Base-by-base conservation (phyloP, 2,329 filamentous ascomycete species). In the Alternaria alternata region DNA sequence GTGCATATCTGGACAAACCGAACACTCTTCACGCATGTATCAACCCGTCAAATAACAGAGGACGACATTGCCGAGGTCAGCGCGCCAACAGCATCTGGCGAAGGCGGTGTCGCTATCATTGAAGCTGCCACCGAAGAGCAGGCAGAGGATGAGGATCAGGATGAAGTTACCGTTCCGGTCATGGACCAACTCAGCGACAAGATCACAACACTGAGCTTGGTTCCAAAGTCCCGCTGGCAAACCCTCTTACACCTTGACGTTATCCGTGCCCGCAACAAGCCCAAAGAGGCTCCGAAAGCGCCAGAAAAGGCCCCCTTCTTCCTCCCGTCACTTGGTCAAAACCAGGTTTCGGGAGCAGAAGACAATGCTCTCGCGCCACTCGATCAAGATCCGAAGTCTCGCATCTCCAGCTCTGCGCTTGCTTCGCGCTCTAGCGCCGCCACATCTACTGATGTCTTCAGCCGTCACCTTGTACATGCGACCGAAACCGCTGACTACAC, bases 1-100 rank as follows among this genome's bases (percentile, higher is more conserved):
- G 90, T 99, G n/a, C 90, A 92, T 68, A 87, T 99, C 48, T 99
- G 95, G 94, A 97, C 92, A 22, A 99, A 99, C 80, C 92, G 92
- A 73, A 90, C 91, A 0, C 83, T 98, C 1, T 99, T 97, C 83
- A 91, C 89, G 57, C 93, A 97, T 69, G 88, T 97, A 0, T 90
- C 94, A 0, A 96, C 93, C 1, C 86, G 91, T 20, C 92, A 95
- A 69, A 91, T 99, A 59, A 89, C 91, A 4, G 92, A 96, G 65
- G 85, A 87, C 55, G 89, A 92, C 47, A 87, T 96, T 43, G 83
- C 83, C 7, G 81, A 87, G 12, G 85, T 93, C 18, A 80, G 84
- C 5, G 86, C 85, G 3, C 93, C 93, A 0, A 93, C 91, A 0
- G 87, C 87, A 4, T 96, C 93, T 16, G 93, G 93, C 44, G 94